Percentiles rank a stretch among this genome's conserved stretches.
Conservation (phyloP, 805 yeast species). For the Pichia ethanolica region DNA sequence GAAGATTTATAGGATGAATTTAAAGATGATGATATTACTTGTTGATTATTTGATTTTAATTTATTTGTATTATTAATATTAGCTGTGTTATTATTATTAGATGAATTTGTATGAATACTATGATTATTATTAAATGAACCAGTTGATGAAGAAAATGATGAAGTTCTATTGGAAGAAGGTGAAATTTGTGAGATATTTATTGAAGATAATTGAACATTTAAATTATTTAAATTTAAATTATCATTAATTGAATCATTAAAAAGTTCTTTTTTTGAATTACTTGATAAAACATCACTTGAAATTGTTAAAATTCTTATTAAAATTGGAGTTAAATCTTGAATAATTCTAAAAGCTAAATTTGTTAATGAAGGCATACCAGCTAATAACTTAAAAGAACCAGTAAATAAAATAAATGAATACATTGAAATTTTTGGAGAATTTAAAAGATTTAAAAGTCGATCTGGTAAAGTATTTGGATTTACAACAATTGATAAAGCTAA, state of each 20-base stretch:
- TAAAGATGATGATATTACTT: too few relatives aligned
- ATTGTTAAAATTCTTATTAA: conserved; percentile 1
- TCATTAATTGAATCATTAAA: neutral
- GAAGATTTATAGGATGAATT: neutral
- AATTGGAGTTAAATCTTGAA: conserved; percentile 17
- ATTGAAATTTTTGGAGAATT: conserved; percentile 12
- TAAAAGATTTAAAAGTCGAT: conserved; percentile 12
- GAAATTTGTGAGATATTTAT: conserved; percentile 4
- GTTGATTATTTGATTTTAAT: neutral
- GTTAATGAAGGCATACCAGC: conserved; percentile 17
- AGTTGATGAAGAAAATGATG: neutral
- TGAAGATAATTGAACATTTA: neutral
- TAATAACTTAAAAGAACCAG: conserved; percentile 22
- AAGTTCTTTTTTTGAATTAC: too few relatives aligned
- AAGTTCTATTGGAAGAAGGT: neutral
- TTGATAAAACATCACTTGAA: neutral
- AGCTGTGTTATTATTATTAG: neutral
- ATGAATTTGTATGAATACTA: neutral
- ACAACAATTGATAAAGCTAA: conserved; percentile 21
- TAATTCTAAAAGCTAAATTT: conserved; percentile 12
- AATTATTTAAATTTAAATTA: neutral
- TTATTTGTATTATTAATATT: neutral
- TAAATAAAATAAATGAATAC: conserved; percentile 12
- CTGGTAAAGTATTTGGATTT: conserved; percentile 13
- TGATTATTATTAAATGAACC: neutral